These are phyloP conservation scores for Cladorrhinum samala DNA, from an alignment of 495 filamentous ascomycete species.

Conservation along the genomic window DNA sequence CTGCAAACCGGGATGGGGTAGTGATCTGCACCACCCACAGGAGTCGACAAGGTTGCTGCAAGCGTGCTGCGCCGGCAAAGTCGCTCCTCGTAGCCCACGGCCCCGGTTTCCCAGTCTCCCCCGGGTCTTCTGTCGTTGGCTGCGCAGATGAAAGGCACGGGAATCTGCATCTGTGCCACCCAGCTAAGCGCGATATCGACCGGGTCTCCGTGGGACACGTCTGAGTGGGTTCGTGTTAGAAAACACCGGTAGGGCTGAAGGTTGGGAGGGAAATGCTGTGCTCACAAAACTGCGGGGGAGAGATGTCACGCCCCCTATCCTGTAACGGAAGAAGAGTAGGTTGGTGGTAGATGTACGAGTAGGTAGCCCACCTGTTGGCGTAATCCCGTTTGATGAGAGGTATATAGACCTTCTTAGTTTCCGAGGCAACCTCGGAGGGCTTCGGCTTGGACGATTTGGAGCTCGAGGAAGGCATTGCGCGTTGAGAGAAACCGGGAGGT, in stretches of 20 bases:
- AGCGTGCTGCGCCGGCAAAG: constrained; percentile 67
- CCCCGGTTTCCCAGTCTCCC: constrained; percentile 71
- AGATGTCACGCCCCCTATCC: constrained; percentile 23
- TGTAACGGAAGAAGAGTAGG: constrained; percentile 36
- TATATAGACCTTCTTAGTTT: constrained; percentile 60
- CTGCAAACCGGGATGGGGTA: constrained; percentile 63
- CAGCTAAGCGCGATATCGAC: constrained; percentile 63
- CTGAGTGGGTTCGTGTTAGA: constrained; percentile 27
- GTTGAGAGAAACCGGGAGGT: background rate
- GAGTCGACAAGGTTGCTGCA: constrained; percentile 54
- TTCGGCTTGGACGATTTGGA: constrained; percentile 49
- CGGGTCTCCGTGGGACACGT: constrained; percentile 57
- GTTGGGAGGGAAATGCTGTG: constrained; percentile 1
- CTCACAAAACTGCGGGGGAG: constrained; percentile 39
- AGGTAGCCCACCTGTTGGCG: constrained; percentile 36
- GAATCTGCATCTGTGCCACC: constrained; percentile 28
- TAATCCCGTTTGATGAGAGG: constrained; percentile 51
- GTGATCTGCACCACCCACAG: constrained; percentile 44
- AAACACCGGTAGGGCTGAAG: background rate
- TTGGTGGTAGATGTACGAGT: constrained; percentile 44
- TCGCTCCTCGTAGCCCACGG: constrained; percentile 63
- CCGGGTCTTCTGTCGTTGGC: constrained; percentile 70
- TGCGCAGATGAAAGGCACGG: constrained; percentile 64
- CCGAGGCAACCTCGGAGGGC: constrained; percentile 63
- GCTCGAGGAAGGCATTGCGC: constrained; percentile 46